These are phyloP conservation scores for Aspergillus thermomutatus DNA, from an alignment of 2,329 filamentous ascomycete genomes.

Conservation along the genomic window DNA sequence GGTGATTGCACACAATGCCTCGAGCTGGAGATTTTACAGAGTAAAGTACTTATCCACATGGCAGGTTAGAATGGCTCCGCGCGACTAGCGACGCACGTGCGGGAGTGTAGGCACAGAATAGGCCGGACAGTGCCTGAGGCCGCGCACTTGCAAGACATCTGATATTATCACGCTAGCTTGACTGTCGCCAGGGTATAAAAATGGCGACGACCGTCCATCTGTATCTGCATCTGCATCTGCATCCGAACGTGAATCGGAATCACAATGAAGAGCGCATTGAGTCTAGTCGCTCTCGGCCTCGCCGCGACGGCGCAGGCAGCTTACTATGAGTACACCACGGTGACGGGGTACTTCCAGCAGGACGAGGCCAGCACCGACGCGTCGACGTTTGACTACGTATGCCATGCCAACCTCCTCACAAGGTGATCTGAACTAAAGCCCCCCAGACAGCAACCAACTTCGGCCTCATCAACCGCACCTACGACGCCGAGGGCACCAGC, in stretches of 20 bases:
- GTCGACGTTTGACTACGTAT: conserved; percentile 47
- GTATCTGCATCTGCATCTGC: background rate
- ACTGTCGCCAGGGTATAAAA: background rate
- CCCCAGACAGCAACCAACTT: conserved; percentile 42
- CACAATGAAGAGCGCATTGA: conserved; percentile 62
- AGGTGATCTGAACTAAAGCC: conserved; percentile 7
- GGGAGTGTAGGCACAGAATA: background rate
- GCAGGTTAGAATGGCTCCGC: too few species aligned
- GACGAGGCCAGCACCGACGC: conserved; percentile 46
- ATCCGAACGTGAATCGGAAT: background rate
- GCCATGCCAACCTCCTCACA: too few species aligned
- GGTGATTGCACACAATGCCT: background rate
- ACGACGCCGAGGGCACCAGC: conserved; percentile 40
- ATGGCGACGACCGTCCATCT: background rate
- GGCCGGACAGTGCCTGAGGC: too few species aligned
- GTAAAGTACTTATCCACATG: too few species aligned
- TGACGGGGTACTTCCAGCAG: conserved; percentile 49
- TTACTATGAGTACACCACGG: conserved; percentile 37
- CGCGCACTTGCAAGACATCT: background rate
- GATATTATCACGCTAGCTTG: too few species aligned
- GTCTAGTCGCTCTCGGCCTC: conserved; percentile 68
- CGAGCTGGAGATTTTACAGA: too few species aligned
- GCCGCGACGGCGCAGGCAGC: conserved; percentile 63
- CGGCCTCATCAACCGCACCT: conserved; percentile 48
- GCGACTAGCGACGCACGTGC: background rate